These are phyloP conservation scores for Cordyceps farinosa DNA, from an alignment of 2,329 filamentous ascomycete genomes.

Conservation along the genomic window DNA sequence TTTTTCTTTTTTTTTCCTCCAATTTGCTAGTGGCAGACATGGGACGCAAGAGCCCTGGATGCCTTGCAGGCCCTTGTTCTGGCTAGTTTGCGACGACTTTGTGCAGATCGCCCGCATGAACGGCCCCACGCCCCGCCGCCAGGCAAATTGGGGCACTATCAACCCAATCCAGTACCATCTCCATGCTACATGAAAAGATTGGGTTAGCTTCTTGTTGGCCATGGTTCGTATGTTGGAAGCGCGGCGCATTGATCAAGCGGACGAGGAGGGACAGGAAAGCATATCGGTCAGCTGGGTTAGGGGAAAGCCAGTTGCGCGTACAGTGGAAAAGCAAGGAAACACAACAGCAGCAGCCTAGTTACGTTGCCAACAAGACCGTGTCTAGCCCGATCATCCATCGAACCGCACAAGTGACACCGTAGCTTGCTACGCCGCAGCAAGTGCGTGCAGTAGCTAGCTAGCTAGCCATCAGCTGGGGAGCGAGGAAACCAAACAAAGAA, in stretches of 20 bases:
- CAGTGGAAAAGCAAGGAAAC: background rate
- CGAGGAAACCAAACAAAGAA: conserved; percentile 2
- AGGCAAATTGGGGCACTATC: background rate
- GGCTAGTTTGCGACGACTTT: background rate
- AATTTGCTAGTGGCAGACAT: background rate
- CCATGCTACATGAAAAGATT: background rate
- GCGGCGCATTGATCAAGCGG: background rate
- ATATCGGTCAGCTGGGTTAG: background rate
- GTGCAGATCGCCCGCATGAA: conserved; percentile 8
- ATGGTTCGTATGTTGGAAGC: background rate
- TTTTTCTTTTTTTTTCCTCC: background rate
- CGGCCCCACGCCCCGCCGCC: background rate
- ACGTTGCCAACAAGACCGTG: background rate
- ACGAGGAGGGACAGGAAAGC: background rate
- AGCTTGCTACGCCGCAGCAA: background rate
- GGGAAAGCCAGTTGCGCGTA: background rate
- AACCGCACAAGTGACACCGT: background rate
- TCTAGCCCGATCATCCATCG: background rate
- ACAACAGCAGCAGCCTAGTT: background rate
- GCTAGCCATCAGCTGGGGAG: background rate
- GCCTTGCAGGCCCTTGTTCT: background rate
- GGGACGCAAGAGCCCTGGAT: background rate
- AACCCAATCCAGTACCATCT: background rate
- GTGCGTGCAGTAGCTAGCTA: background rate
- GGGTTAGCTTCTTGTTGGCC: background rate